Base-by-base conservation (phyloP, 1,284 basidiomycete species). In the Cronartium quercuum region DNA sequence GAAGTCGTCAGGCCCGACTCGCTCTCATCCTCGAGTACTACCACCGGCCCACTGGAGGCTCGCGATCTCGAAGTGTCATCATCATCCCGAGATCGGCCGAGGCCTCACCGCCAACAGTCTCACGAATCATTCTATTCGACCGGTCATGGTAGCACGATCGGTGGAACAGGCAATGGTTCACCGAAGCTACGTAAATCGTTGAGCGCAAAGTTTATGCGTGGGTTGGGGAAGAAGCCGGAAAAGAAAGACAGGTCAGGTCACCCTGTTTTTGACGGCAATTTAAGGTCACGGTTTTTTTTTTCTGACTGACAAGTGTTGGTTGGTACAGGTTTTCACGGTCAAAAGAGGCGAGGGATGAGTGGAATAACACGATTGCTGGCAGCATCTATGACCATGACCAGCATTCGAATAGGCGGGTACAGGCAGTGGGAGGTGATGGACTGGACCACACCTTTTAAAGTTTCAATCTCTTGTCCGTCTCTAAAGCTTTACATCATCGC, bases 361-460 rank as follows among this genome's bases (percentile, higher is more conserved):
- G 66, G 66, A n/a, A 58, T 29, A 57, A 68, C n/a, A 24, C 44
- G 12, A 34, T 1, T 18, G 35, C 15, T 15, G 13, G 47, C 1
- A 13, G 51, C 34, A 15, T 40, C 5, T n/a, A 18, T 6, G 38
- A 9, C 58, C 29, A 44, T 42, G 29, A 18, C 29, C 55, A 1
- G 24, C n/a, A 57, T 34, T 21, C 24, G 12, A 35, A 9, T 13
- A 24, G 10, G 21, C 42, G 34, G 13, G 21, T 12, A 12, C 7
- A 6, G 29, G 21, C 18, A 12, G 35, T 35, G 9, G 21, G 13
- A 13, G 51, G 38, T 68, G 66, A 68, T 29, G 42, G 47, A 37
- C 29, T 68, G 34, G 55, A 68, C 38, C 66, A 68, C 24, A 44
- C 47, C 24, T 68, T 68, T 55, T 68, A 57, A 68, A 24, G 3